These are phyloP conservation scores for Desmodesmus armatus DNA, from an alignment of 139 green algal genomes.

Conservation along the genomic window DNA sequence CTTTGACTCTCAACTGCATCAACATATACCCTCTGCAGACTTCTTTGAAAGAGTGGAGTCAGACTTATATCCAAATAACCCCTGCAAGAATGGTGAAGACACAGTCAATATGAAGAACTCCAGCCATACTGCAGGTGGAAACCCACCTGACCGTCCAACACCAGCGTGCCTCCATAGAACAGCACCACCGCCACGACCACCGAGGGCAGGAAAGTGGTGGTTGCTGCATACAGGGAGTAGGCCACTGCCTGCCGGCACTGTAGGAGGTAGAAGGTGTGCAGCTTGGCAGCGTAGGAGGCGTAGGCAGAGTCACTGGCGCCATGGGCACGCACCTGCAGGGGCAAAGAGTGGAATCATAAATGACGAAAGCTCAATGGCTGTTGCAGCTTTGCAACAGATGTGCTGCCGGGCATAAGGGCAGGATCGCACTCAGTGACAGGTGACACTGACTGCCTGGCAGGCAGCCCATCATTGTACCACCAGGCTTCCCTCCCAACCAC, in stretches of 20 bases:
- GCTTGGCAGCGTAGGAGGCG: slow-evolving; percentile 67
- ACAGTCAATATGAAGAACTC: too few relatives aligned
- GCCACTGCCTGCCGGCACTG: slow-evolving; percentile 52
- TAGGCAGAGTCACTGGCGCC: slow-evolving; percentile 56
- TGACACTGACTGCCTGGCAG: too few relatives aligned
- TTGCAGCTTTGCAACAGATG: too few relatives aligned
- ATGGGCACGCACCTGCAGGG: slow-evolving; percentile 3
- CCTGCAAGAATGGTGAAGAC: not conserved
- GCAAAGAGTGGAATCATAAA: not conserved
- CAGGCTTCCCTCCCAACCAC: too few relatives aligned
- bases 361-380: too few relatives aligned
- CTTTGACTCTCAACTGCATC: not conserved
- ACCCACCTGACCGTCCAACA: slow-evolving; percentile 31
- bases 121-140: too few relatives aligned
- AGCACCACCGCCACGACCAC: slow-evolving; percentile 71
- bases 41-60: too few relatives aligned
- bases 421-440: too few relatives aligned
- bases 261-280: slow-evolving; percentile 59
- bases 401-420: too few relatives aligned
- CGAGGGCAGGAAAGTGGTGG: slow-evolving; percentile 80
- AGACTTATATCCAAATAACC: too few relatives aligned
- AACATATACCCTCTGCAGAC: too few relatives aligned
- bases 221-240: slow-evolving; percentile 74
- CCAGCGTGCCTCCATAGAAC: slow-evolving; percentile 57
- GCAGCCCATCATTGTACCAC: too few relatives aligned